Conservation (phyloP, 2,329 filamentous ascomycete genomes). For the Akanthomyces lecanii region DNA sequence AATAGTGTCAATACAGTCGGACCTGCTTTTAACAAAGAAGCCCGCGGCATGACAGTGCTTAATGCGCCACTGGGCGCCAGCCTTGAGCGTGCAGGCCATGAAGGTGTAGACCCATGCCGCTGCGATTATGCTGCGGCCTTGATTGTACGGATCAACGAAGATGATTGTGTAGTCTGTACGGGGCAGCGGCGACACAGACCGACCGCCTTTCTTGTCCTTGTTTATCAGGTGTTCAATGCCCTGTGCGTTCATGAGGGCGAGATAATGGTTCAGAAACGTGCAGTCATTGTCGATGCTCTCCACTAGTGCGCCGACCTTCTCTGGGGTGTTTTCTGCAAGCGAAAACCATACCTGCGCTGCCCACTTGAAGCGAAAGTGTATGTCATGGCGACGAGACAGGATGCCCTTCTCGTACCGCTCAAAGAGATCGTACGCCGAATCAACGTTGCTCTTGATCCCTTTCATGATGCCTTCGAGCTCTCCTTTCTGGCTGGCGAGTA, state of each 20-base stretch:
- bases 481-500: slow-evolving; percentile 20
- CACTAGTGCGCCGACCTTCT: background rate
- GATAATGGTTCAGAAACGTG: background rate
- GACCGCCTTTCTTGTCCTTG: background rate
- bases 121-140: slow-evolving; percentile 23
- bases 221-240: background rate
- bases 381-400: slow-evolving; percentile 7
- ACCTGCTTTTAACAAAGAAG: slow-evolving; percentile 22
- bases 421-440: slow-evolving; percentile 23
- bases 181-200: slow-evolving; percentile 14
- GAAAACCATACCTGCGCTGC: slow-evolving; percentile 19
- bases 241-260: background rate
- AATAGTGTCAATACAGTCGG: slow-evolving; percentile 20
- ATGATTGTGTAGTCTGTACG: slow-evolving; percentile 23
- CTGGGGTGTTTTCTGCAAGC: background rate
- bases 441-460: slow-evolving; percentile 22
- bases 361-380: slow-evolving; percentile 23
- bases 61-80: slow-evolving; percentile 23
- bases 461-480: slow-evolving; percentile 22
- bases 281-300: background rate
- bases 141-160: slow-evolving; percentile 27
- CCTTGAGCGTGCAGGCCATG: slow-evolving; percentile 22
- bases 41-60: slow-evolving; percentile 22
- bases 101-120: slow-evolving; percentile 16
- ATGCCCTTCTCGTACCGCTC: slow-evolving; percentile 24